Conservation (phyloP, 805 yeast species). For the Saturnispora quitensis region DNA sequence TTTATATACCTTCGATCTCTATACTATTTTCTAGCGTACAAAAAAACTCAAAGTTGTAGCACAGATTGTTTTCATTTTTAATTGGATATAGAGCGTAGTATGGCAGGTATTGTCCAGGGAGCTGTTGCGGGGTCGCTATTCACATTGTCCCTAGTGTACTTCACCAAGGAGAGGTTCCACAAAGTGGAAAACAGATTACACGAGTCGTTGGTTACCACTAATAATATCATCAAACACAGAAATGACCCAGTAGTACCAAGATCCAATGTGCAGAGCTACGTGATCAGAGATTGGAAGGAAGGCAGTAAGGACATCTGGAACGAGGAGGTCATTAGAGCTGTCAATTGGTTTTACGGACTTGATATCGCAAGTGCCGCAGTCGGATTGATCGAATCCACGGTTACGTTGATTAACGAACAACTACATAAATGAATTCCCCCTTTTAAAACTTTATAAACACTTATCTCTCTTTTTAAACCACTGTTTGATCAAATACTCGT, state of each 20-base stretch:
- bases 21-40: no score
- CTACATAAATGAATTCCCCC: constrained; percentile 3
- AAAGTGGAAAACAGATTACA: constrained; percentile 39
- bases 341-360: constrained; percentile 49
- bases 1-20: not conserved
- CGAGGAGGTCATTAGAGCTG: constrained; percentile 54
- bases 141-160: constrained; percentile 53
- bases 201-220: constrained; percentile 37
- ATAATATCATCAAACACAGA: constrained; percentile 42
- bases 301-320: constrained; percentile 76
- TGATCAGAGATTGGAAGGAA: constrained; percentile 42
- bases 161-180: constrained; percentile 49
- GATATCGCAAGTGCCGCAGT: constrained; percentile 15
- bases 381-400: constrained; percentile 6
- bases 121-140: constrained; percentile 53
- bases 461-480: constrained; percentile 30
- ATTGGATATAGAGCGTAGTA: constrained; percentile 5
- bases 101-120: constrained; percentile 44
- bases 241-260: constrained; percentile 42
- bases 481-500: constrained; percentile 41
- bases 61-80: not conserved
- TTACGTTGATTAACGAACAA: not conserved
- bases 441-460: not conserved
- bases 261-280: constrained; percentile 34
- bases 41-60: not conserved